Base-by-base conservation (phyloP, 1,284 basidiomycete species). In the Papiliotrema laurentii region DNA sequence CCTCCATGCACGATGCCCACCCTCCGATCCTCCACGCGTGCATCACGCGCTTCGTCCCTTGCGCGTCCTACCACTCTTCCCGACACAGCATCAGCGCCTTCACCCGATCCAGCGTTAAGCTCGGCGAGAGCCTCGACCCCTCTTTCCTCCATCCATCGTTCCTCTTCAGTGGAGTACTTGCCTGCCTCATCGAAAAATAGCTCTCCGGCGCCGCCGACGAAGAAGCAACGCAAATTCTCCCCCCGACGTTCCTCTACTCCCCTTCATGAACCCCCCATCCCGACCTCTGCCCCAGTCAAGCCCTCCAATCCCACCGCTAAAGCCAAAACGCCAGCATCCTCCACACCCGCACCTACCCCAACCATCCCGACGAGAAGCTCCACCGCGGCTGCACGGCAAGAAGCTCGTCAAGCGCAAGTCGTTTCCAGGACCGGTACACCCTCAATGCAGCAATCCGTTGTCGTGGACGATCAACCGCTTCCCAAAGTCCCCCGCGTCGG, bases 401-500 rank as follows among this genome's bases (percentile, higher is more conserved):
- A 37, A 37, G 35, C 35, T 13, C 35, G 35, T 18, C 35, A 37
- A 21, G 11, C 35, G 19, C 35, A 37, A 37, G 11, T 18, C 7
- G 7, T 18, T 7, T 37, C 35, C 10, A 9, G 35, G 13, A 37
- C 35, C 10, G 19, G 13, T 14, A 37, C 35, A 37, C 35, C 35
- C 7, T 9, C 19, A 9, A 21, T 18, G 7, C 11, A 13, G 35
- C 7, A 9, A 7, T 37, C 35, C 10, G 18, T 18, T 9, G 54
- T 59, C n/a, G 55, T 53, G 11, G 59, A 61, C 36, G 60, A 62
- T 42, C 27, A 48, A 26, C 62, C 61, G 5, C 43, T 62, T 11
- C 62, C 55, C 1, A 50, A 50, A 18, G 55, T 56, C 2, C 53
- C 60, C 7, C 40, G 65, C 25, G 52, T 52, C 31, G 63, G 63